Conservation (phyloP, 1,284 basidiomycete genomes). For the Megacollybia platyphylla region DNA sequence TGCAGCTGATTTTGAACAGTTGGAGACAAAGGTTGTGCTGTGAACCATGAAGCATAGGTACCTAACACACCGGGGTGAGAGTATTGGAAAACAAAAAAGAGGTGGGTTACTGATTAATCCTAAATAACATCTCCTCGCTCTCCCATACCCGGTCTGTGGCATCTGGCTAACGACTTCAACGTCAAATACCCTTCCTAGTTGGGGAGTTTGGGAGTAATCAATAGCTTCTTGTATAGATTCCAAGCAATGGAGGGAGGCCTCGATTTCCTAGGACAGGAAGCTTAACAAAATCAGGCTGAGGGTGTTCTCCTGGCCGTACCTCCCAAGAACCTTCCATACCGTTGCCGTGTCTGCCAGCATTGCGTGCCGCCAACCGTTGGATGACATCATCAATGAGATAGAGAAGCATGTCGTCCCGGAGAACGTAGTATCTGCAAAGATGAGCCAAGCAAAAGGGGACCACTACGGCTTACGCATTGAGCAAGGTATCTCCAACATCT, state of each 20-base stretch:
- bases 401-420: constrained; percentile 70
- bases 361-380: constrained; percentile 30
- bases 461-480: constrained; percentile 63
- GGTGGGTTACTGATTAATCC: constrained; percentile 49
- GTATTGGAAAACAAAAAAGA: constrained; percentile 1
- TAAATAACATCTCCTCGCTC: constrained; percentile 63
- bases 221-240: constrained; percentile 80
- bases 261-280: constrained; percentile 47
- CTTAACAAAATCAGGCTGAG: constrained; percentile 1
- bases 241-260: constrained; percentile 75
- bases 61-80: constrained; percentile 26
- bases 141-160: constrained; percentile 48
- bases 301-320: background rate
- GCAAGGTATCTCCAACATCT: constrained; percentile 83
- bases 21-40: constrained; percentile 25
- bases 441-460: background rate
- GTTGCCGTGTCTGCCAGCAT: constrained; percentile 28
- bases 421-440: constrained; percentile 65
- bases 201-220: constrained; percentile 55
- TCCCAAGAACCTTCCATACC: constrained; percentile 49
- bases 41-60: constrained; percentile 80
- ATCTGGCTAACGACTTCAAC: constrained; percentile 54
- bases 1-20: constrained; percentile 31
- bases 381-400: constrained; percentile 53
- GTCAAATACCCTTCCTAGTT: constrained; percentile 60